A percentile compares a stretch with the other conserved stretches of the same genome.
phyloP scores from a whole-genome alignment of 1,284 basidiomycete species.

The Meripilus lineatus region DNA sequence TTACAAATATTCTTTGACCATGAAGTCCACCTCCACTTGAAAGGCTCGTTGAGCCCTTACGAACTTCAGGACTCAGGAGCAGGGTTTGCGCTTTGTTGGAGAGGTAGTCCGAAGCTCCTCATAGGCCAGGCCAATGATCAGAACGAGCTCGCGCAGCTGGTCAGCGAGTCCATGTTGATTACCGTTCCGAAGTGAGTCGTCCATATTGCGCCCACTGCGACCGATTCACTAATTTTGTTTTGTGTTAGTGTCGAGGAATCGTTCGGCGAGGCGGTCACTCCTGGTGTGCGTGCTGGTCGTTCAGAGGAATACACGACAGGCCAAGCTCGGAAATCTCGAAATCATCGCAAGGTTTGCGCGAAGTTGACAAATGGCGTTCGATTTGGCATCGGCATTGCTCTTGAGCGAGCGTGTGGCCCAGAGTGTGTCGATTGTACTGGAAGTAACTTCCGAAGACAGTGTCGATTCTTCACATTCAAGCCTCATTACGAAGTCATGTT shows the following conservation, averaged over 20 bases:
- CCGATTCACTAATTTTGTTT: slow-evolving; percentile 6
- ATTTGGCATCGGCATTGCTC: slow-evolving; percentile 82
- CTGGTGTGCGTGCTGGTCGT: background rate
- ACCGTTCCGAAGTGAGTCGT: slow-evolving; percentile 74
- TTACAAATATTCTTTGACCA: slow-evolving; percentile 69
- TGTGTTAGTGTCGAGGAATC: slow-evolving; percentile 26
- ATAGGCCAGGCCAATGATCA: slow-evolving; percentile 76
- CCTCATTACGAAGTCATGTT: slow-evolving; percentile 82
- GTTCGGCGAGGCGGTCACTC: slow-evolving; percentile 16
- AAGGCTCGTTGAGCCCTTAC: slow-evolving; percentile 88
- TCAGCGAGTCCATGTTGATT: slow-evolving; percentile 76
- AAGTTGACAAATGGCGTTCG: slow-evolving; percentile 87
- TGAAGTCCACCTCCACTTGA: slow-evolving; percentile 79
- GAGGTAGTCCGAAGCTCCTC: slow-evolving; percentile 68
- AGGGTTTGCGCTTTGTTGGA: slow-evolving; percentile 89
- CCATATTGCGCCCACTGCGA: background rate
- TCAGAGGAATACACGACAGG: slow-evolving; percentile 17
- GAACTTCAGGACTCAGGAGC: slow-evolving; percentile 71
- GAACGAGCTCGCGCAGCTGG: slow-evolving; percentile 80
- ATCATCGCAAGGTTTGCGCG: slow-evolving; percentile 53
- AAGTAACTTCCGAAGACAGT: slow-evolving; percentile 69
- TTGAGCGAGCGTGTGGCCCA: slow-evolving; percentile 84
- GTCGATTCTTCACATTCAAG: slow-evolving; percentile 79
- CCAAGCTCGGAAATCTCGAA: slow-evolving; percentile 38
- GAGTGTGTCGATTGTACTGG: slow-evolving; percentile 66